These are phyloP conservation scores for Termitomyces sp. DNA, from an alignment of 768 basidiomycete genomes.

Conservation along the genomic window DNA sequence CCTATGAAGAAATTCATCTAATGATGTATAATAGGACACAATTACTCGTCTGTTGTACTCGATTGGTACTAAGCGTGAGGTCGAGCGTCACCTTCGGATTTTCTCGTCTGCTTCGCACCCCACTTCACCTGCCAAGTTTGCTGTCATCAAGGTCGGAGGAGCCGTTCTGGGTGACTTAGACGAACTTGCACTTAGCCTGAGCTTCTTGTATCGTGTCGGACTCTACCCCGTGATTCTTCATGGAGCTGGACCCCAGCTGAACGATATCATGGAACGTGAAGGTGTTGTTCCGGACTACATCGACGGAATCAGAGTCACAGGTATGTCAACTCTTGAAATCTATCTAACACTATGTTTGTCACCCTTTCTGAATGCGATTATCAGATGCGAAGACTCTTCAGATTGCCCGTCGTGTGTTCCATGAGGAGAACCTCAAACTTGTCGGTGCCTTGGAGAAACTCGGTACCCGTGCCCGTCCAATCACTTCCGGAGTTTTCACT, in stretches of 20 bases:
- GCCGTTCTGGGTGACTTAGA: conserved; percentile 90
- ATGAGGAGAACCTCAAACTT: conserved; percentile 95
- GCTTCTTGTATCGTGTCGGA: conserved; percentile 94
- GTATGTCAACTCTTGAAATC: conserved; percentile 35
- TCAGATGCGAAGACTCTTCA: conserved; percentile 90
- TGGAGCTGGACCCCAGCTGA: conserved; percentile 93
- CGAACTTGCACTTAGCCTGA: conserved; percentile 90
- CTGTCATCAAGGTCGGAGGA: conserved; percentile 97
- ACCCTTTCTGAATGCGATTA: neutral
- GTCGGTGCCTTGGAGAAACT: conserved; percentile 90
- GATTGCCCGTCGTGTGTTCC: conserved; percentile 92
- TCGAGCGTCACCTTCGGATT: conserved; percentile 96
- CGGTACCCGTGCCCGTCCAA: conserved; percentile 95
- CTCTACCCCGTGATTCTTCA: conserved; percentile 98
- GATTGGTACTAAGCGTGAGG: conserved; percentile 94
- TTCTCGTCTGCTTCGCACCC: conserved; percentile 92
- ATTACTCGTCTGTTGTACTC: conserved; percentile 96
- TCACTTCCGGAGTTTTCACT: conserved; percentile 96
- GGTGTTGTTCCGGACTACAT: conserved; percentile 96
- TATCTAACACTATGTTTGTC: neutral
- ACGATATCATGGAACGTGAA: conserved; percentile 87
- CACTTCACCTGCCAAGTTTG: conserved; percentile 89
- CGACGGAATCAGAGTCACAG: conserved; percentile 95
- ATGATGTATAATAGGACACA: conserved; percentile 61
- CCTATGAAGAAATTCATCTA: neutral